Conservation (phyloP, 257 asterid genomes). For the Lycium barbarum region DNA sequence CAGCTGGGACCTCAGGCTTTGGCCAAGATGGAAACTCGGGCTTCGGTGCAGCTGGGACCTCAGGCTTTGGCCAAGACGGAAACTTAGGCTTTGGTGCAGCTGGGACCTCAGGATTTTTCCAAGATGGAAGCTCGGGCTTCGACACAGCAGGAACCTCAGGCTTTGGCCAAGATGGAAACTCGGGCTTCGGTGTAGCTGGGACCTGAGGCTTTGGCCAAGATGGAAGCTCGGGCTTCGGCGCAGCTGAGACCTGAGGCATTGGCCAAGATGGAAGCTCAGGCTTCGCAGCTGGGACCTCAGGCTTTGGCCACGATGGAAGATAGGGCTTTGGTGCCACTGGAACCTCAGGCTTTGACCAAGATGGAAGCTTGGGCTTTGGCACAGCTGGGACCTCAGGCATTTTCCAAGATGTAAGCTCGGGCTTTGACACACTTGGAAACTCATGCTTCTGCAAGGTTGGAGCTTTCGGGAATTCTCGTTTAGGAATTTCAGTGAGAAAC, state of each 20-base stretch:
- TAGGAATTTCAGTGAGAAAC: not conserved
- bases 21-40: not conserved
- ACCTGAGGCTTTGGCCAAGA: too few species aligned
- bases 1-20: not conserved
- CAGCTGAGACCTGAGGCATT: too few species aligned
- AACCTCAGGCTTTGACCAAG: not conserved
- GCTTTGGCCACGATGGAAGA: not conserved
- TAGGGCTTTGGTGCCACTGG: not conserved
- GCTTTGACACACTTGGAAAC: not conserved
- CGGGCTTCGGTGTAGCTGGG: too few species aligned
- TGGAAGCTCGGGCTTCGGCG: too few species aligned
- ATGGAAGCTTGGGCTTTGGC: not conserved
- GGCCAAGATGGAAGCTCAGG: not conserved
- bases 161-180: too few species aligned
- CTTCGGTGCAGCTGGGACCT: too few species aligned
- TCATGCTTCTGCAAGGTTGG: slow-evolving; percentile 35
- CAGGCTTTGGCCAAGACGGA: slow-evolving; percentile 6
- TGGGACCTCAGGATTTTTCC: too few species aligned
- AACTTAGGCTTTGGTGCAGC: too few species aligned
- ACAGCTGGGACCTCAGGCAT: too few species aligned
- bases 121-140: too few species aligned
- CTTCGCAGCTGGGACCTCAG: not conserved
- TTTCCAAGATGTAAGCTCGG: too few species aligned
- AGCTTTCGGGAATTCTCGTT: not conserved
- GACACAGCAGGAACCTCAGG: too few species aligned